Evolutionary conservation across 2,329 filamentous ascomycete genomes (phyloP).

Genomic region (Neonectria coccinea): DNA sequence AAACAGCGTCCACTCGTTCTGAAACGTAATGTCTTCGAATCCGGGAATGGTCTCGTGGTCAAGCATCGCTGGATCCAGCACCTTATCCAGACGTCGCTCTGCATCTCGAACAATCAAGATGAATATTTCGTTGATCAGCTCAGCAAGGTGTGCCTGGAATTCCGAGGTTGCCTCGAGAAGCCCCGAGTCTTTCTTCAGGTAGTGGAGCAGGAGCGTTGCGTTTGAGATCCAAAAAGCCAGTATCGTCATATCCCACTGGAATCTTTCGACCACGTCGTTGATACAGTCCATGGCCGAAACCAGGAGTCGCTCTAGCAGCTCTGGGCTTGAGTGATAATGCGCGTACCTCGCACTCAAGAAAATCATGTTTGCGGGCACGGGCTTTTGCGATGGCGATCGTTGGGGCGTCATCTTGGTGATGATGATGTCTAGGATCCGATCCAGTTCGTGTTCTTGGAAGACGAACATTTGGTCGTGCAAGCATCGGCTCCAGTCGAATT

Average conservation of each 20-base stretch:
- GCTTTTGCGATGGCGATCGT: constrained; percentile 95
- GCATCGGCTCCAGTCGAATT: constrained; percentile 96
- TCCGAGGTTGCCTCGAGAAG: constrained; percentile 83
- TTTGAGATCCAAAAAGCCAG: constrained; percentile 99
- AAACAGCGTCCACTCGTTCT: constrained; percentile 99
- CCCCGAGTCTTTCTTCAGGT: constrained; percentile 92
- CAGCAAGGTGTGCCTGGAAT: constrained; percentile 92
- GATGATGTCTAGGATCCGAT: constrained; percentile 91
- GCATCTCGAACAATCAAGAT: constrained; percentile 97
- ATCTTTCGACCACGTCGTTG: constrained; percentile 92
- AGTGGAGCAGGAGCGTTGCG: constrained; percentile 92
- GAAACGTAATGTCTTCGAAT: constrained; percentile 95
- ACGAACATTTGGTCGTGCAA: constrained; percentile 99
- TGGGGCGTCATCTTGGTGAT: constrained; percentile 99
- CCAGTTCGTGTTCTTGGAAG: constrained; percentile 93
- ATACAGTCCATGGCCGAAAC: constrained; percentile 94
- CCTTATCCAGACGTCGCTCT: constrained; percentile 95
- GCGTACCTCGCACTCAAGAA: constrained; percentile 96
- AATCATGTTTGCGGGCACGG: constrained; percentile 95
- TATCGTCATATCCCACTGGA: constrained; percentile 99
- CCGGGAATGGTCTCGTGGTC: constrained; percentile 98
- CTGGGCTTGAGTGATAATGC: constrained; percentile 91
- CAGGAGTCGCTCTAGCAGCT: constrained; percentile 84
- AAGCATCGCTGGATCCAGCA: constrained; percentile 91
- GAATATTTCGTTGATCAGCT: constrained; percentile 98